Percentiles rank a stretch among this genome's conserved stretches.
These are phyloP conservation scores for Pezicula radicicola DNA, from an alignment of 2,329 filamentous ascomycete genomes.

Conservation along the genomic window DNA sequence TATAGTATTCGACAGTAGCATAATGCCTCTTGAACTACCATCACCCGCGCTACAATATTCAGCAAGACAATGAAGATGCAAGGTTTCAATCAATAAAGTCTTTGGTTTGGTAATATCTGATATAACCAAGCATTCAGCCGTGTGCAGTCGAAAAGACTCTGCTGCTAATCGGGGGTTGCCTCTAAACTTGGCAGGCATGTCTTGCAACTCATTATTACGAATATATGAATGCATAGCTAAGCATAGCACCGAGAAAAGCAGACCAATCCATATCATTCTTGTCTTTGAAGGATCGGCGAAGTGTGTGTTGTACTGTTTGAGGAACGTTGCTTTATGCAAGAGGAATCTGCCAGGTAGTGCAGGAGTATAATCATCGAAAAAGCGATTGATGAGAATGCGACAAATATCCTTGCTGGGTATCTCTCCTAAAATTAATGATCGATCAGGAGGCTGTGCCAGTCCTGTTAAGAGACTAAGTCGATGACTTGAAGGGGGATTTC, in stretches of 20 bases:
- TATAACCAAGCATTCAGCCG: slow-evolving; percentile 47
- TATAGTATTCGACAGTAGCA: slow-evolving; percentile 46
- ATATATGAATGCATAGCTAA: slow-evolving; percentile 37
- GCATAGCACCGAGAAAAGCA: slow-evolving; percentile 34
- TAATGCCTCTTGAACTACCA: slow-evolving; percentile 51
- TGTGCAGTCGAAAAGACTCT: slow-evolving; percentile 44
- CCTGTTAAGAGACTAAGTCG: slow-evolving; percentile 25
- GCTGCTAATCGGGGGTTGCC: slow-evolving; percentile 42
- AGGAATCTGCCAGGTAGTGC: slow-evolving; percentile 45
- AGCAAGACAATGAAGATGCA: slow-evolving; percentile 46
- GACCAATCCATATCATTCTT: slow-evolving; percentile 47
- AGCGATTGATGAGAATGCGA: slow-evolving; percentile 48
- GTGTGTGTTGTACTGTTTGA: slow-evolving; percentile 43
- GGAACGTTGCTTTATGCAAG: slow-evolving; percentile 49
- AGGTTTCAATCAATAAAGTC: slow-evolving; percentile 45
- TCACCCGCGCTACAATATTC: slow-evolving; percentile 34
- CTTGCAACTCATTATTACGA: slow-evolving; percentile 42
- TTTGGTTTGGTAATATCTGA: slow-evolving; percentile 48
- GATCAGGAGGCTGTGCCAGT: slow-evolving; percentile 34
- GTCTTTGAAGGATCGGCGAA: slow-evolving; percentile 38
- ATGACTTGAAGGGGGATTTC: slow-evolving; percentile 4
- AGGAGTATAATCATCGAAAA: slow-evolving; percentile 50
- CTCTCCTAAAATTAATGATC: slow-evolving; percentile 40
- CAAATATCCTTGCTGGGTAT: slow-evolving; percentile 43
- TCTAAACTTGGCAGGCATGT: slow-evolving; percentile 44